A percentile compares a stretch with the other conserved stretches of the same genome.
These are phyloP conservation scores for Lentinula sp. DNA, from an alignment of 768 basidiomycete species.

Conservation along the genomic window DNA sequence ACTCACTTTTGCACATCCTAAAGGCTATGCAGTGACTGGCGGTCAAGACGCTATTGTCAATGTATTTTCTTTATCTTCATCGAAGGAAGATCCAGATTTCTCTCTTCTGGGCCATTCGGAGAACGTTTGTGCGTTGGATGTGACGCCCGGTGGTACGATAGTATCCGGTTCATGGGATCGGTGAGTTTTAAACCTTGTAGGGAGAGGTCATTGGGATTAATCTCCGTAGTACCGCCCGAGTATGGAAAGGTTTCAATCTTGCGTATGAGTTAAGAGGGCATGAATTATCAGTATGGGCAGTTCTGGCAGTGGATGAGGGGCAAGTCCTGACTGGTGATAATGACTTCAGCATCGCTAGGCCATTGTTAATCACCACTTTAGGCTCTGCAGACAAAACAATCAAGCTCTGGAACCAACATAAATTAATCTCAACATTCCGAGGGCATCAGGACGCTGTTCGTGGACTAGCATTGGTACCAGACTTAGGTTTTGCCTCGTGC, in stretches of 20 bases:
- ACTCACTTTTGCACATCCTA: background rate
- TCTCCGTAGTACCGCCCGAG: slow-evolving; percentile 74
- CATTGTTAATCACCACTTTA: slow-evolving; percentile 19
- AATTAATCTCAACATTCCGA: slow-evolving; percentile 64
- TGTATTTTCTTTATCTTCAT: slow-evolving; percentile 57
- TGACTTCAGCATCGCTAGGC: background rate
- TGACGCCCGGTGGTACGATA: slow-evolving; percentile 63
- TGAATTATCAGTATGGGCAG: slow-evolving; percentile 91
- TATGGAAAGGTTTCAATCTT: slow-evolving; percentile 79
- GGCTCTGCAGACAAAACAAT: slow-evolving; percentile 96
- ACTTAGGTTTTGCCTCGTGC: slow-evolving; percentile 92
- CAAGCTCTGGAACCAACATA: slow-evolving; percentile 79
- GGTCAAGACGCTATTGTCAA: slow-evolving; percentile 89
- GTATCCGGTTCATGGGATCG: slow-evolving; percentile 97
- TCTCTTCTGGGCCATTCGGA: slow-evolving; percentile 83
- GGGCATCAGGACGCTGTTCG: slow-evolving; percentile 94
- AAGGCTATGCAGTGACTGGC: slow-evolving; percentile 83
- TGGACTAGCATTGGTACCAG: slow-evolving; percentile 70
- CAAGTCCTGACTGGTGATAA: slow-evolving; percentile 73
- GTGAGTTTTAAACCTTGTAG: slow-evolving; percentile 36
- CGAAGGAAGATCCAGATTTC: slow-evolving; percentile 70
- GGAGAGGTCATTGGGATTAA: background rate
- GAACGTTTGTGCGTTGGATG: slow-evolving; percentile 84
- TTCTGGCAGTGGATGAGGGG: slow-evolving; percentile 70
- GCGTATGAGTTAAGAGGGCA: slow-evolving; percentile 78